Conservation (phyloP, 371 early-diverging fungal genomes). For the Cokeromyces recurvatus region DNA sequence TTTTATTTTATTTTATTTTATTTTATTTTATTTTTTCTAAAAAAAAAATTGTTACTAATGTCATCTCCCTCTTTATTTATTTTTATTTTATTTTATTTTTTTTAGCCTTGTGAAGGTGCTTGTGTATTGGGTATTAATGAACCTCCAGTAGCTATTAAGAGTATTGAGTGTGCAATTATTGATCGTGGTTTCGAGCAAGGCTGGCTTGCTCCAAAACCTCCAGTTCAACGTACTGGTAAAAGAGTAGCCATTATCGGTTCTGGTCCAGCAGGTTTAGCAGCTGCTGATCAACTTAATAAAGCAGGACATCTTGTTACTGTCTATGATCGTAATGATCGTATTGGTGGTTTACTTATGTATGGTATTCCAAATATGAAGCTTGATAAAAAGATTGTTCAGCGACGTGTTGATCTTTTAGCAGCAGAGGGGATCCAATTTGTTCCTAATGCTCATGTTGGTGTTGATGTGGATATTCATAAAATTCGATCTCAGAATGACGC, state of each 20-base stretch:
- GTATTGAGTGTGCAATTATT: slow-evolving; percentile 95
- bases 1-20: slow-evolving; percentile 66
- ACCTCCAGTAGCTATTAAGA: slow-evolving; percentile 92
- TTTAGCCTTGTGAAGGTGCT: slow-evolving; percentile 85
- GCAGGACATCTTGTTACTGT: slow-evolving; percentile 93
- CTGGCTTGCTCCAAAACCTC: slow-evolving; percentile 89
- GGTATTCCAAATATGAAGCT: slow-evolving; percentile 99
- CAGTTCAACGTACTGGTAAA: slow-evolving; percentile 76
- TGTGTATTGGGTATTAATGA: slow-evolving; percentile 91
- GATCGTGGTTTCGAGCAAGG: slow-evolving; percentile 93
- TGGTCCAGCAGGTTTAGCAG: slow-evolving; percentile 94
- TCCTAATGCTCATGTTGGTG: slow-evolving; percentile 83
- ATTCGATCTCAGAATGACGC: slow-evolving; percentile 74
- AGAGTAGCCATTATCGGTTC: slow-evolving; percentile 89
- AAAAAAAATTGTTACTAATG: not conserved
- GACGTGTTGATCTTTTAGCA: slow-evolving; percentile 88
- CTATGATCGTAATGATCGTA: slow-evolving; percentile 93
- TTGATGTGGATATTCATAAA: slow-evolving; percentile 62
- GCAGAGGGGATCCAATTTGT: slow-evolving; percentile 90
- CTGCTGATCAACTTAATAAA: slow-evolving; percentile 96
- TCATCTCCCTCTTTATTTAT: not conserved
- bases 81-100: too few relatives aligned
- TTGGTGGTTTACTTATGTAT: slow-evolving; percentile 95
- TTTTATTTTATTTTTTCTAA: too few relatives aligned
- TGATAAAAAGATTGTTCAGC: slow-evolving; percentile 90